These are phyloP conservation scores for Backusella liffmaniae DNA, from an alignment of 192 early-diverging fungal species.

Conservation along the genomic window DNA sequence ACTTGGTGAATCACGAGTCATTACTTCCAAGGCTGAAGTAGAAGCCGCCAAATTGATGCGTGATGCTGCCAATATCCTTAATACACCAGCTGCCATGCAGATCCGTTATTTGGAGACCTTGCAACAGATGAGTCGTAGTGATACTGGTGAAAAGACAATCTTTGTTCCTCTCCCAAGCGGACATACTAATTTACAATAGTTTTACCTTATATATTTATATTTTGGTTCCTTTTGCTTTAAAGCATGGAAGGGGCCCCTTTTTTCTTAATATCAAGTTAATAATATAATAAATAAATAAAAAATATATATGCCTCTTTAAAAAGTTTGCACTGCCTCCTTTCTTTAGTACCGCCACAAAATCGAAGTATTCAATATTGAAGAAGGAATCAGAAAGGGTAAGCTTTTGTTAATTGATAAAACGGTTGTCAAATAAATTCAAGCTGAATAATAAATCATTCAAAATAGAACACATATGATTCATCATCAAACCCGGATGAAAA, in stretches of 20 bases:
- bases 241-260: not conserved
- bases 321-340: not conserved
- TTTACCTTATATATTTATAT: not conserved
- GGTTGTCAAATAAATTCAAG: too few relatives aligned
- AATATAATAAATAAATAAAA: not conserved
- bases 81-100: conserved; percentile 66
- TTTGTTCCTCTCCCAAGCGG: conserved; percentile 56
- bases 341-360: not conserved
- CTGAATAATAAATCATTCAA: too few relatives aligned
- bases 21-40: conserved; percentile 81
- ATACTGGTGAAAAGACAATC: conserved; percentile 68
- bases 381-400: too few relatives aligned
- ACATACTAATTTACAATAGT: not conserved
- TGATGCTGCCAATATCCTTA: conserved; percentile 90
- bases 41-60: conserved; percentile 84
- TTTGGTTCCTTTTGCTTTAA: not conserved
- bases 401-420: too few relatives aligned
- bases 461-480: too few relatives aligned
- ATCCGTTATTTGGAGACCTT: conserved; percentile 91
- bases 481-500: not conserved
- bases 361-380: not conserved
- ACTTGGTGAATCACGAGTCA: conserved; percentile 86
- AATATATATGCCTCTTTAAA: not conserved
- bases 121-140: conserved; percentile 67
- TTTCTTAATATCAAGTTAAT: not conserved